Percentiles rank a stretch among this genome's conserved stretches.
Evolutionary conservation across 805 yeast genomes (phyloP).

Genomic region (Candida taoyuanica): DNA sequence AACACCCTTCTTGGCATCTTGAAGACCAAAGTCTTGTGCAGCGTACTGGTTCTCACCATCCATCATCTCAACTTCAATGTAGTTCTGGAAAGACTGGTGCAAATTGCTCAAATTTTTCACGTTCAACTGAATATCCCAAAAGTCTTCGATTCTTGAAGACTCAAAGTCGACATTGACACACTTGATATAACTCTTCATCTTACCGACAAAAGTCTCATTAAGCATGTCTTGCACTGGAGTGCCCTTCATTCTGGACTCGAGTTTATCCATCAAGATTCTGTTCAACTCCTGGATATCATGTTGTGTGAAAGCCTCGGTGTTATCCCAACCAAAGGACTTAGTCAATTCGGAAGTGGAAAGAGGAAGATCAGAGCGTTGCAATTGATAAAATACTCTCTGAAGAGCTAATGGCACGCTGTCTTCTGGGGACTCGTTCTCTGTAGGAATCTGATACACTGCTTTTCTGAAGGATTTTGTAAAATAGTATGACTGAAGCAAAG

Average conservation of each 20-base stretch:
- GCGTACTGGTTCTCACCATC: slow-evolving; percentile 95
- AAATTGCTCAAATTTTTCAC: slow-evolving; percentile 78
- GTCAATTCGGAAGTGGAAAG: slow-evolving; percentile 86
- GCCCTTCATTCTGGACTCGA: slow-evolving; percentile 88
- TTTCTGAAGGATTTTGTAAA: slow-evolving; percentile 79
- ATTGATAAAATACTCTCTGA: slow-evolving; percentile 79
- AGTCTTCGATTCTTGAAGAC: slow-evolving; percentile 86
- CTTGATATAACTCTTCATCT: slow-evolving; percentile 90
- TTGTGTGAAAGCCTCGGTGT: slow-evolving; percentile 92
- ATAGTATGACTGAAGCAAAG: slow-evolving; percentile 84
- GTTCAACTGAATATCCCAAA: slow-evolving; percentile 96
- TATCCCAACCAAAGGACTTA: slow-evolving; percentile 94
- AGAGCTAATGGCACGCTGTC: slow-evolving; percentile 76
- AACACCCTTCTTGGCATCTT: slow-evolving; percentile 96
- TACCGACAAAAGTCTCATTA: slow-evolving; percentile 87
- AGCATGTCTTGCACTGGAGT: slow-evolving; percentile 72
- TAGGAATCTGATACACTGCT: slow-evolving; percentile 87
- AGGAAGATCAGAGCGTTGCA: slow-evolving; percentile 69
- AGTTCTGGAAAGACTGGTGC: slow-evolving; percentile 74
- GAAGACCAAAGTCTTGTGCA: slow-evolving; percentile 85
- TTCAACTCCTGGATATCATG: slow-evolving; percentile 97
- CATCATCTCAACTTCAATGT: slow-evolving; percentile 81
- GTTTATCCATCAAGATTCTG: slow-evolving; percentile 89
- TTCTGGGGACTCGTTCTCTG: slow-evolving; percentile 46
- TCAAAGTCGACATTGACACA: slow-evolving; percentile 93